phyloP scores from a whole-genome alignment of 768 basidiomycete species.

The Mycena rosella region DNA sequence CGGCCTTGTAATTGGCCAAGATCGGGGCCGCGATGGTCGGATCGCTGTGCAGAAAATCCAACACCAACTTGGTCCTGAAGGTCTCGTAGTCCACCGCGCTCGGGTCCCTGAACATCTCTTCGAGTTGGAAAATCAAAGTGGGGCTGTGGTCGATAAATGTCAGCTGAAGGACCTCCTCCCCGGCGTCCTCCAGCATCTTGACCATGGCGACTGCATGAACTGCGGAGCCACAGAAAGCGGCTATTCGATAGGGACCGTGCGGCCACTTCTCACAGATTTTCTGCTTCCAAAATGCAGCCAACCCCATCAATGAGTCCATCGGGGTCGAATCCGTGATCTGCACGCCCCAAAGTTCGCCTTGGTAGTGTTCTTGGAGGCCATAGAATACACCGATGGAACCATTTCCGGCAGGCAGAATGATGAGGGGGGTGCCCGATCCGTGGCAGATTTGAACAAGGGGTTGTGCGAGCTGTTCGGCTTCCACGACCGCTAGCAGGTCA shows the following conservation, averaged over 20 bases:
- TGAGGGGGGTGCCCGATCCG: constrained; percentile 26
- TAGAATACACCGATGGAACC: constrained; percentile 30
- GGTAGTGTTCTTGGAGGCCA: constrained; percentile 21
- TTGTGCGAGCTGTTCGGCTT: not conserved
- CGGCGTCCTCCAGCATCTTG: constrained; percentile 32
- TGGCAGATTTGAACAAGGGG: constrained; percentile 31
- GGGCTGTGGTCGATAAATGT: constrained; percentile 31
- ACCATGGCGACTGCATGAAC: constrained; percentile 22
- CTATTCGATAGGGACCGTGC: constrained; percentile 34
- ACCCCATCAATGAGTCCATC: constrained; percentile 10
- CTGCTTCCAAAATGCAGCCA: constrained; percentile 29
- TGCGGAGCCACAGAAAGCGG: constrained; percentile 23
- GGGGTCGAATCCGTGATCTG: constrained; percentile 34
- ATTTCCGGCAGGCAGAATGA: constrained; percentile 31
- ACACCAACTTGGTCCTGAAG: constrained; percentile 14
- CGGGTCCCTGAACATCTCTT: constrained; percentile 16
- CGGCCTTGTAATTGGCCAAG: constrained; percentile 30
- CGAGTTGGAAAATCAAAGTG: not conserved
- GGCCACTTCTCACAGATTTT: constrained; percentile 26
- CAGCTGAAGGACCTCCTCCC: constrained; percentile 30
- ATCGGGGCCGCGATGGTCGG: constrained; percentile 15
- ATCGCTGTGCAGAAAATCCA: constrained; percentile 25
- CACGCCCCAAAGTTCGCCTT: constrained; percentile 29
- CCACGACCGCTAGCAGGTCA: constrained; percentile 27
- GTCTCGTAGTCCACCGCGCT: constrained; percentile 18